These are phyloP conservation scores for Peribolospora kevripleyi DNA, from an alignment of 768 basidiomycete species.

Conservation along the genomic window DNA sequence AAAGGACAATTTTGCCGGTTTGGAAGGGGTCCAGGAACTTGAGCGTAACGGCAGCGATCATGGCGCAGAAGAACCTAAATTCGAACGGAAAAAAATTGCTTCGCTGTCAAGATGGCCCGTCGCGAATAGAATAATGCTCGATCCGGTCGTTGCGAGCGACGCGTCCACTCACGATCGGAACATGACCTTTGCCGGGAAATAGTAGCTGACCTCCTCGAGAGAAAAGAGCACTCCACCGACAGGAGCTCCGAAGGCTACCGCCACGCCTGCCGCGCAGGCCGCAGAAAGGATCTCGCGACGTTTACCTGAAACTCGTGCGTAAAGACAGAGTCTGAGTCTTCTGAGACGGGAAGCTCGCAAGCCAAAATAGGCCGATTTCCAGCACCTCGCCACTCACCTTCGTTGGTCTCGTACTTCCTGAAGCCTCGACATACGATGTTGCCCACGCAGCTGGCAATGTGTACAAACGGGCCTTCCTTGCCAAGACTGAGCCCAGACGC, in stretches of 20 bases:
- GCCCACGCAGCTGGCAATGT: slow-evolving; percentile 75
- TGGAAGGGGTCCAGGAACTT: slow-evolving; percentile 76
- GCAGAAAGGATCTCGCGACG: slow-evolving; percentile 84
- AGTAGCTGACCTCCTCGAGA: slow-evolving; percentile 75
- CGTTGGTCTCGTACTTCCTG: slow-evolving; percentile 79
- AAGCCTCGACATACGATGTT: slow-evolving; percentile 76
- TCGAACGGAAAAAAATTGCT: slow-evolving; percentile 9
- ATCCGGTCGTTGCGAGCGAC: too few species aligned
- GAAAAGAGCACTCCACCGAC: slow-evolving; percentile 78
- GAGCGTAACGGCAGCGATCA: slow-evolving; percentile 58
- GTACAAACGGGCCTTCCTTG: slow-evolving; percentile 52
- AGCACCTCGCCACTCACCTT: slow-evolving; percentile 31
- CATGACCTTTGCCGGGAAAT: slow-evolving; percentile 93
- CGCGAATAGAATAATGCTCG: not conserved
- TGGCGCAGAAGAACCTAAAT: slow-evolving; percentile 60
- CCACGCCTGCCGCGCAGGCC: slow-evolving; percentile 88
- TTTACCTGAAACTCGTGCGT: slow-evolving; percentile 33
- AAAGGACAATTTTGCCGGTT: slow-evolving; percentile 76
- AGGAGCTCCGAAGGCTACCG: slow-evolving; percentile 90
- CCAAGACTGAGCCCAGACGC: slow-evolving; percentile 78
- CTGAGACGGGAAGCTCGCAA: not conserved
- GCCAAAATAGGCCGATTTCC: not conserved
- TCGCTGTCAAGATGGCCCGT: not conserved
- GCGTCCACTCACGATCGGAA: slow-evolving; percentile 50
- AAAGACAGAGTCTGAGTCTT: too few species aligned